phyloP scores from a whole-genome alignment of 352 stramenopile genomes.

The Phytophthora pluvialis region DNA sequence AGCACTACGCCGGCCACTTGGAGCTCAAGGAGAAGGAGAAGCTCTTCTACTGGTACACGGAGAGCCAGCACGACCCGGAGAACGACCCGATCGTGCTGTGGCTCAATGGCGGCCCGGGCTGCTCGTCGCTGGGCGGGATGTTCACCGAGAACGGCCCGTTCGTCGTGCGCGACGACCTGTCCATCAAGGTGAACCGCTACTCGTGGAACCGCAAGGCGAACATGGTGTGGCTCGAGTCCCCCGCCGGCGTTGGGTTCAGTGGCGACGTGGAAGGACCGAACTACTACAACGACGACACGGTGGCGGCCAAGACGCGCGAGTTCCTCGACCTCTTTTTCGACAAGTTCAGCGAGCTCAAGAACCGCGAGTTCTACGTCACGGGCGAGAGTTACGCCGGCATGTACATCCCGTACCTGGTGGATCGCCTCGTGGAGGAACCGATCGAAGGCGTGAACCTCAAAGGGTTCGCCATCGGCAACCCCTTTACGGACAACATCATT shows the following conservation, averaged over 20 bases:
- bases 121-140: conserved; percentile 70
- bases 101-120: conserved; percentile 83
- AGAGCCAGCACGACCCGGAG: conserved; percentile 60
- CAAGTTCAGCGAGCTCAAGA: conserved; percentile 74
- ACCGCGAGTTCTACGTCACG: conserved; percentile 84
- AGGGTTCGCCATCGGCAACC: conserved; percentile 83
- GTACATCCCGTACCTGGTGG: conserved; percentile 90
- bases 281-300: conserved; percentile 87
- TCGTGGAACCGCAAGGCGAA: conserved; percentile 84
- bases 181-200: conserved; percentile 70
- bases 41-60: conserved; percentile 87
- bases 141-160: conserved; percentile 82
- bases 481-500: conserved; percentile 65
- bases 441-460: conserved; percentile 73
- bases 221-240: conserved; percentile 82
- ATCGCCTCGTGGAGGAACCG: conserved; percentile 71
- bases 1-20: conserved; percentile 74
- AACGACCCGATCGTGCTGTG: conserved; percentile 81
- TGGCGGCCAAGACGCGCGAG: conserved; percentile 80
- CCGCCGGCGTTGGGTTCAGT: conserved; percentile 77
- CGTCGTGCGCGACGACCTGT: conserved; percentile 59
- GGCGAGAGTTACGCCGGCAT: conserved; percentile 89
- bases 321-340: conserved; percentile 76
- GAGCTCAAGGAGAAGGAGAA: conserved; percentile 59
- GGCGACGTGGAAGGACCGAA: conserved; percentile 55